Evolutionary conservation across 2,329 filamentous ascomycete genomes (phyloP).

Genomic region (Epichloe hybrida): DNA sequence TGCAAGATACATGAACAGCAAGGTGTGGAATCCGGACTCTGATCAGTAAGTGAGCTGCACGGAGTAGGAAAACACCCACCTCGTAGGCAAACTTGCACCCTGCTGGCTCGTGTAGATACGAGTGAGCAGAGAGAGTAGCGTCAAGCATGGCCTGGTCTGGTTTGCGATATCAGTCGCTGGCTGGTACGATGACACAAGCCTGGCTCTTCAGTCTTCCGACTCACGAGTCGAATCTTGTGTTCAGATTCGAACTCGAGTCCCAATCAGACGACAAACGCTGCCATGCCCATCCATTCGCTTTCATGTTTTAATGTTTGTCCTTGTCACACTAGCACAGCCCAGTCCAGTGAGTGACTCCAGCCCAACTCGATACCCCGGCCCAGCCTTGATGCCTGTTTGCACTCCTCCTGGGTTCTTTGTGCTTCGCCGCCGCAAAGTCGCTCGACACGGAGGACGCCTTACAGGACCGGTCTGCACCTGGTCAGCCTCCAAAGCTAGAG

Average conservation of each 20-base stretch:
- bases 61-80: background rate
- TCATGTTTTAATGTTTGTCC: no score
- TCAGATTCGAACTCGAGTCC: no score
- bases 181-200: no score
- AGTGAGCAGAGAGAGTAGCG: background rate
- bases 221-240: no score
- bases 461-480: background rate
- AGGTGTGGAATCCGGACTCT: no score
- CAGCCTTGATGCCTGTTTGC: background rate
- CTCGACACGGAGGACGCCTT: background rate
- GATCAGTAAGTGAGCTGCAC: no score
- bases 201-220: no score
- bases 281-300: no score
- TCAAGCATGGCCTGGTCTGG: background rate
- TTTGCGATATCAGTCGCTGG: background rate
- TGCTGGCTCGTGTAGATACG: background rate
- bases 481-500: background rate
- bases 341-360: background rate
- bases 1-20: no score
- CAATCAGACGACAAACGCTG: no score
- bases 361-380: background rate
- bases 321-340: background rate
- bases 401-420: background rate
- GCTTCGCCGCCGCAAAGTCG: background rate
- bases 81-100: no score